Evolutionary conservation across 2,329 filamentous ascomycete genomes (phyloP).

Genomic region (Xylaria sp.): DNA sequence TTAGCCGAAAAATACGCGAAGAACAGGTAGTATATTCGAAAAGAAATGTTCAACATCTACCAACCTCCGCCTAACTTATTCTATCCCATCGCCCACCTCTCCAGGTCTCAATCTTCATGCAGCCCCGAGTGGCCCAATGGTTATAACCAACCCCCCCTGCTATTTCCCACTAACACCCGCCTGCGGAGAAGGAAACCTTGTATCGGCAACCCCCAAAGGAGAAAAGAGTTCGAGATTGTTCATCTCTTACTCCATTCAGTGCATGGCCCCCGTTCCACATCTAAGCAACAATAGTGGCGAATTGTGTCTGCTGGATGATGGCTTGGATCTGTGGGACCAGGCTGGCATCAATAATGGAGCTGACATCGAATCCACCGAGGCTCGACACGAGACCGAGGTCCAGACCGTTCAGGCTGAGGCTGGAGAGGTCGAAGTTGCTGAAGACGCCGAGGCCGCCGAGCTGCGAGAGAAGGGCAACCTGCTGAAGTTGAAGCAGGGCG

Average conservation of each 20-base stretch:
- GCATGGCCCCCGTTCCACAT: neutral
- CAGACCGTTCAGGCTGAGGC: conserved; percentile 57
- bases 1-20: neutral
- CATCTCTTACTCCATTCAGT: conserved; percentile 15
- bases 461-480: conserved; percentile 48
- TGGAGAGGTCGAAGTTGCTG: conserved; percentile 60
- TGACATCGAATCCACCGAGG: conserved; percentile 50
- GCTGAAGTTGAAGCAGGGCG: conserved; percentile 56
- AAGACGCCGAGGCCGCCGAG: conserved; percentile 56
- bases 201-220: conserved; percentile 22
- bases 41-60: conserved; percentile 17
- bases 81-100: conserved; percentile 26
- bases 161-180: conserved; percentile 31
- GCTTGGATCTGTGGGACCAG: conserved; percentile 50
- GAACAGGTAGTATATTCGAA: conserved; percentile 16
- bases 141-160: conserved; percentile 15
- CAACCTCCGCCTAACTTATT: conserved; percentile 14
- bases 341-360: conserved; percentile 48
- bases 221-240: conserved; percentile 11
- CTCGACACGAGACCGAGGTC: conserved; percentile 56
- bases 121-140: conserved; percentile 11
- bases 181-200: conserved; percentile 34
- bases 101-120: conserved; percentile 3
- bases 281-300: conserved; percentile 30
- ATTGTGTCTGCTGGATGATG: conserved; percentile 45